phyloP scores from a whole-genome alignment of 2,329 filamentous ascomycete species.

The Tothia fuscella region DNA sequence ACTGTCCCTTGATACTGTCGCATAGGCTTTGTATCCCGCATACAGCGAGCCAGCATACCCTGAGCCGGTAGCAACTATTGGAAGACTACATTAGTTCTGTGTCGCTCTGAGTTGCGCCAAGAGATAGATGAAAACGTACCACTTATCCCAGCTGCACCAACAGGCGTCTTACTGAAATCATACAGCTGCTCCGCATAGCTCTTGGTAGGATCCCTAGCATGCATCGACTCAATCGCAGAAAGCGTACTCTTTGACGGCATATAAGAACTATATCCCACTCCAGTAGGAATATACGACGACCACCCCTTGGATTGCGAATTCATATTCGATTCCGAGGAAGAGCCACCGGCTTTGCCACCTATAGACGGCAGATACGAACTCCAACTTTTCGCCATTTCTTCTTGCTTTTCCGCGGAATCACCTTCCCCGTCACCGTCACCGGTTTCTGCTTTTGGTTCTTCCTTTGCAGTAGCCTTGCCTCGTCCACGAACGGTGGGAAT shows the following conservation, averaged over 20 bases:
- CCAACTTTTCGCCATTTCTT: constrained; percentile 8
- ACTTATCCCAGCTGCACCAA: constrained; percentile 34
- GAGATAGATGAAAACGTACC: constrained; percentile 19
- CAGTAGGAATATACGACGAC: constrained; percentile 35
- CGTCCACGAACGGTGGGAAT: constrained; percentile 21
- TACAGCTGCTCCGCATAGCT: constrained; percentile 37
- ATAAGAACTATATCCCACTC: constrained; percentile 36
- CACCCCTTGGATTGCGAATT: constrained; percentile 29
- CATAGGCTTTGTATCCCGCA: constrained; percentile 37
- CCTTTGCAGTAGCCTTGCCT: constrained; percentile 5
- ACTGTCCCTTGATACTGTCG: constrained; percentile 14
- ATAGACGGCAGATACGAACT: constrained; percentile 12
- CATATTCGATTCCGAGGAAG: constrained; percentile 16
- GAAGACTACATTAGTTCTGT: too few species aligned
- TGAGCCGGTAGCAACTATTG: constrained; percentile 31
- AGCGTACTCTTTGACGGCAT: constrained; percentile 33
- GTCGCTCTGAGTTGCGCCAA: too few species aligned
- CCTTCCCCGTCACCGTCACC: background rate
- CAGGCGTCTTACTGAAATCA: constrained; percentile 39
- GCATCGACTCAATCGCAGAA: constrained; percentile 32
- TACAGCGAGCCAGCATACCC: constrained; percentile 36
- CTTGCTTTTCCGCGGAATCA: background rate
- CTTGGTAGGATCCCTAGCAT: constrained; percentile 35
- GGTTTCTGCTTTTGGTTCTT: background rate
- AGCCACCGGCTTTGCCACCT: constrained; percentile 11